phyloP scores from a whole-genome alignment of 2,329 filamentous ascomycete species.

The Trichoderma semiorbis region DNA sequence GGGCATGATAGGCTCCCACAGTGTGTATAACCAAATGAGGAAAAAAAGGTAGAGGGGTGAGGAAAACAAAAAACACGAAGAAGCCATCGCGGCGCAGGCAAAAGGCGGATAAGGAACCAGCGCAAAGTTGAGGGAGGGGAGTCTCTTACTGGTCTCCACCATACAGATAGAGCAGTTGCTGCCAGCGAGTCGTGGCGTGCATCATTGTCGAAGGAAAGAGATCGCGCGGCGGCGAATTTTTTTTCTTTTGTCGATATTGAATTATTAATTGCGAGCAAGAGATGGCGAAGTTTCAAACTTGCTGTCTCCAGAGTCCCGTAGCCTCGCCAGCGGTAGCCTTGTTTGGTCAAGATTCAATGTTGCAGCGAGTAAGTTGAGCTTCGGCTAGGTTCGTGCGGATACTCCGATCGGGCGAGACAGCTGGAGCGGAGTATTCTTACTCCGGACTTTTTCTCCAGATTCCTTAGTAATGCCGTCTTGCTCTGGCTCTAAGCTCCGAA shows the following conservation, averaged over 20 bases:
- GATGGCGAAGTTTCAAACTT: not conserved
- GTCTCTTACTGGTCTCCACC: constrained; percentile 39
- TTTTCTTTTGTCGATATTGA: not conserved
- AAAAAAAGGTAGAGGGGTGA: too few relatives aligned
- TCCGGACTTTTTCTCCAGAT: not conserved
- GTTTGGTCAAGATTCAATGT: not conserved
- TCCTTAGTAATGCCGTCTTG: not conserved
- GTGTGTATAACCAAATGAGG: not conserved
- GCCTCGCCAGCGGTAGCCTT: constrained; percentile 11
- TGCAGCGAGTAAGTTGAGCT: not conserved
- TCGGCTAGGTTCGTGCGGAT: not conserved
- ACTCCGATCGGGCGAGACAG: not conserved
- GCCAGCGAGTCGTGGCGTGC: not conserved
- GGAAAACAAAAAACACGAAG: not conserved
- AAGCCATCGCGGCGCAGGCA: not conserved
- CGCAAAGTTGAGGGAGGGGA: not conserved
- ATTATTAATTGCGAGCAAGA: not conserved
- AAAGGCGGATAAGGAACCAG: not conserved
- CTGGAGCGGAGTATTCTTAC: not conserved
- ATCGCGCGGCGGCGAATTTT: not conserved
- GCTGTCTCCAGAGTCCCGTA: not conserved
- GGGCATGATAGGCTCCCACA: not conserved
- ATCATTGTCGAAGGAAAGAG: not conserved
- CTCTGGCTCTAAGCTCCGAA: not conserved
- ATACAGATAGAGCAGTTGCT: constrained; percentile 35